Evolutionary conservation across 805 yeast genomes (phyloP).

Genomic region (Metschnikowia henanensis): DNA sequence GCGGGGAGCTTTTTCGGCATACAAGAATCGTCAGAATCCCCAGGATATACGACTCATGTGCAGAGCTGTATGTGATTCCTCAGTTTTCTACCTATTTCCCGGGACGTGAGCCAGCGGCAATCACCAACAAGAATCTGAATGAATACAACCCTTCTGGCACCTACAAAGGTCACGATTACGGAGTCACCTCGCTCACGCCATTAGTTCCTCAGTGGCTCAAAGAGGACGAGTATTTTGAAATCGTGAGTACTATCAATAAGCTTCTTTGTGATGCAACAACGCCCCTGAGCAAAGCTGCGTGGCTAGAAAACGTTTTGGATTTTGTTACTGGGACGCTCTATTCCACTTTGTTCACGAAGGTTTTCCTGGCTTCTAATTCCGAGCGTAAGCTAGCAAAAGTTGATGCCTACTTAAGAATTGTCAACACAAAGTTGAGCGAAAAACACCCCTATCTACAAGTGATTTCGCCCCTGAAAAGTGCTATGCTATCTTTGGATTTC

Average conservation of each 20-base stretch:
- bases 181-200: slow-evolving; percentile 52
- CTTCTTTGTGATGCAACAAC: slow-evolving; percentile 39
- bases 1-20: slow-evolving; percentile 25
- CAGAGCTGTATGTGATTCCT: slow-evolving; percentile 45
- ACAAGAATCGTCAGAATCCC: slow-evolving; percentile 71
- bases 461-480: slow-evolving; percentile 53
- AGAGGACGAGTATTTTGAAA: slow-evolving; percentile 36
- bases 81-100: slow-evolving; percentile 56
- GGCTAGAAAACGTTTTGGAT: slow-evolving; percentile 42
- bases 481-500: slow-evolving; percentile 58
- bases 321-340: slow-evolving; percentile 39
- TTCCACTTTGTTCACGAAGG: slow-evolving; percentile 18
- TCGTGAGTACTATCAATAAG: slow-evolving; percentile 47
- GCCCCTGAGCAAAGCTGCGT: slow-evolving; percentile 26
- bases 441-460: slow-evolving; percentile 30
- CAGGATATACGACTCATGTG: slow-evolving; percentile 38
- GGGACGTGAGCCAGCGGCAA: slow-evolving; percentile 65
- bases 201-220: slow-evolving; percentile 27
- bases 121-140: slow-evolving; percentile 18
- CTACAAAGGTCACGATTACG: slow-evolving; percentile 46
- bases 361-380: neutral
- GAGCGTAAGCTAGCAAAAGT: slow-evolving; percentile 31
- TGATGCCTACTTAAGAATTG: slow-evolving; percentile 27
- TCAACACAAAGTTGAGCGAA: slow-evolving; percentile 22
- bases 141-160: slow-evolving; percentile 39